Evolutionary conservation across 2,329 filamentous ascomycete genomes (phyloP), one percentile per base, ranked within the genome.

Genomic region (Biscogniauxia marginata): DNA sequence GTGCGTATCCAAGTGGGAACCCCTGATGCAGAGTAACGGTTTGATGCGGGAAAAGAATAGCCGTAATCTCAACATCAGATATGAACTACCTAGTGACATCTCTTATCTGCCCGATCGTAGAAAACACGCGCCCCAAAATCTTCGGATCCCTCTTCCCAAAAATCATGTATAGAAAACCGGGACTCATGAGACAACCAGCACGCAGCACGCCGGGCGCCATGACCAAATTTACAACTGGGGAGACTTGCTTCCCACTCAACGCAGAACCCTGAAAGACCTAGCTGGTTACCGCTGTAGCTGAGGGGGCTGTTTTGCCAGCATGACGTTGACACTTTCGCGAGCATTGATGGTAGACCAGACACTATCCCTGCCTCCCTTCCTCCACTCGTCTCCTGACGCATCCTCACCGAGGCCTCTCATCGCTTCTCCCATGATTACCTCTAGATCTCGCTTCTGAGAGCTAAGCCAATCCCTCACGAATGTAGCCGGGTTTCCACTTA

Each of bases 381-480:
- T 81, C 87, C 88, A 93, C 71, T 91, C 89, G 63, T 87, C 84
- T 3, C 82, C 82, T 2, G 73, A 74, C 2, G 78, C 75, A 59
- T 81, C 75, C 61, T 85, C 81, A 47, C 80, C 78, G 34, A 82
- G 78, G 75, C 89, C 77, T 53, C 86, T 81, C 51, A 85, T 83
- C 1, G 87, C 86, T 74, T 97, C 93, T 56, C 92, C 93, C 60
- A 95, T 82, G 49, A 97, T 88, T 6, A 95, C 86, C 68, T 96
- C 92, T 34, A 97, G 79, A 71, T 98, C 93, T 49, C 93, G 83
- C 75, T 92, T 92, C 77, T 99, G 95, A 16, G 89, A 93, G 67
- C 87, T 91, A 52, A 96, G 80, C 95, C 95, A 99, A 68, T 90
- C 86, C 62, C 84, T 86, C 58, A 97, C 81, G 67, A 98, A 98